Base-by-base conservation (phyloP, 2,329 filamentous ascomycete species). In the Botrytis squamosa region DNA sequence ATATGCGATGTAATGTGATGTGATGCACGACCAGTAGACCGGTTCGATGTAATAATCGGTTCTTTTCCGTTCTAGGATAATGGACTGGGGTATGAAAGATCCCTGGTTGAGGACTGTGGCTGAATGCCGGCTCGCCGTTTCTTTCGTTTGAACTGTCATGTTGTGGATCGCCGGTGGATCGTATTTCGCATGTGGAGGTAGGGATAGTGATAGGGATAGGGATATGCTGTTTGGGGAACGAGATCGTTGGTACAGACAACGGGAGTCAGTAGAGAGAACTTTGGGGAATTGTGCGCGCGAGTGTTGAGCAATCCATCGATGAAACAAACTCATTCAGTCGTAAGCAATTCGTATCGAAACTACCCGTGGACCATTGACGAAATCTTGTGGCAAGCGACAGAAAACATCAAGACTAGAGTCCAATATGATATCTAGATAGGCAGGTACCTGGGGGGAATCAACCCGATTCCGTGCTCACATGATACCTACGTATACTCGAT, bases 121-220 rank as follows among this genome's bases (percentile, higher is more conserved):
- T 65, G 40, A 65, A 65, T 65, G 62, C 40, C 8, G 40, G 62
- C 40, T 40, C 22, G 60, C 60, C 62, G 62, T 64, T 64, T 44
- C 14, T 64, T 62, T 38, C 33, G 33, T 62, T 62, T 59, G 44
- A 57, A 14, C 52, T 29, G 52, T 29, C 52, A 57, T 57, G n/a
- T 18, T 57, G 8, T 65, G 63, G 63, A 36, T 20, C 10, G 46
- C n/a, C 20, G 29, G 25, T 55, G 52, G 46, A n/a, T 57, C 52
- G 52, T 57, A 29, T 33, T n/a, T 57, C n/a, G 52, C 52, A 57
- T 57, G 52, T 57, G 52, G 52, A 57, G 18, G 36, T 46, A 46
- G 65, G 63, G n/a, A 65, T 25, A 44, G 25, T 0, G 62, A 22
- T 29, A 55, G 52, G 52, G 52, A 57, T 57, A 57, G 52, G 52